Evolutionary conservation across 331 rosid species (phyloP), one percentile per base, ranked within the genome.

Genomic region (Arachis monticola): DNA sequence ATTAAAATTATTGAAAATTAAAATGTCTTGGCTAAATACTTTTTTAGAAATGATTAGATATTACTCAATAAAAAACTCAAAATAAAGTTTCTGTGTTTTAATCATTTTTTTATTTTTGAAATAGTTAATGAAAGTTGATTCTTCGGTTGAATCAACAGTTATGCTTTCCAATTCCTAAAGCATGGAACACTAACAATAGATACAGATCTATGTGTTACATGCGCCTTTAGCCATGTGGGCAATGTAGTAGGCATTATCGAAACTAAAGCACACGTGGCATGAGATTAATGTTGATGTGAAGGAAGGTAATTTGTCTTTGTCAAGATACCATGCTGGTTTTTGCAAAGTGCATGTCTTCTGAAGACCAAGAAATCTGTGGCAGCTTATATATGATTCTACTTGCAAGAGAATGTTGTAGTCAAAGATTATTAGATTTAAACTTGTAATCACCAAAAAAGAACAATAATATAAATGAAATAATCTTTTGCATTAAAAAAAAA

Each of bases 141-240:
- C 64, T 30, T 66, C 8, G 73, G 11, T 76, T 65, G 47, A 69
- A 45, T 85, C 81, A 12, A 76, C 89, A 93, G 98, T 48, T 93
- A 88, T 79, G 80, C 92, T 67, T 93, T 93, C 70, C 98, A 81
- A 93, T 94, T 27, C 98, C 98, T 0, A 97, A 93, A 83, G 98
- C 89, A 62, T 93, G 98, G 98, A 87, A 71, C 67, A 84, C 86
- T 3, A 46, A 74, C 0, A 94, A 74, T 70, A 87, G 76, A 83
- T 93, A 84, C 63, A 80, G 98, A 80, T 89, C 98, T 27, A 41
- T 93, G 47, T 74, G 83, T 72, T 93, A 93, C 86, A 93, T 93
- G 98, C 92, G 98, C 98, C 98, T 60, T 85, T 93, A 60, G 96
- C 97, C 17, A 93, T 93, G 80, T 93, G 98, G 98, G 93, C 97